These are phyloP conservation scores for Colletotrichum higginsianum DNA, from an alignment of 2,329 filamentous ascomycete genomes.

Conservation along the genomic window DNA sequence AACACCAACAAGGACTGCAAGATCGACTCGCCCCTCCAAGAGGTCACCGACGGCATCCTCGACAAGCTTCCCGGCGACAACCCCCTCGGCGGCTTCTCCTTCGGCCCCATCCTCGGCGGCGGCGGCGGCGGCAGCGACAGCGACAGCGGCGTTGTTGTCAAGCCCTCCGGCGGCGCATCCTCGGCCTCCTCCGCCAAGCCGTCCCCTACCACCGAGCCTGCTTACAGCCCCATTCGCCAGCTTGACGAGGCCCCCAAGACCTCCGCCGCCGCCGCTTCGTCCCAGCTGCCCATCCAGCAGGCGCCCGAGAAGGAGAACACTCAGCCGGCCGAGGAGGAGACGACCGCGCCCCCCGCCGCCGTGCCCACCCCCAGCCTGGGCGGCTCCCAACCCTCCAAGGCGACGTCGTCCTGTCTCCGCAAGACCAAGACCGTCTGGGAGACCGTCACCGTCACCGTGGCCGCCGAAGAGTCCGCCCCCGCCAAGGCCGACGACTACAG, in stretches of 20 bases:
- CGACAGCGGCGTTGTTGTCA: constrained; percentile 25
- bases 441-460: constrained; percentile 61
- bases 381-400: constrained; percentile 24
- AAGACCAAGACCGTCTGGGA: constrained; percentile 59
- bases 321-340: not conserved
- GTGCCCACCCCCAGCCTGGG: constrained; percentile 42
- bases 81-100: constrained; percentile 66
- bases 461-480: constrained; percentile 60
- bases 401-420: constrained; percentile 47
- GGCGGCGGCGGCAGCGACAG: not conserved
- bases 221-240: constrained; percentile 4
- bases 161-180: constrained; percentile 1
- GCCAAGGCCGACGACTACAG: constrained; percentile 34
- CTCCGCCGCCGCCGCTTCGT: constrained; percentile 7
- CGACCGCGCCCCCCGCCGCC: constrained; percentile 15
- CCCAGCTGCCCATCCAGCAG: constrained; percentile 34
- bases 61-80: constrained; percentile 69
- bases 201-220: constrained; percentile 8
- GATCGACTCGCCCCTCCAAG: constrained; percentile 63
- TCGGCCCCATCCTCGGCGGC: constrained; percentile 42
- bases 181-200: constrained; percentile 14
- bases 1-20: constrained; percentile 67
- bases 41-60: constrained; percentile 61
- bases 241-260: constrained; percentile 1
- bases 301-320: constrained; percentile 19